Percentiles rank a stretch among this genome's conserved stretches.
Evolutionary conservation across 768 basidiomycete genomes (phyloP).

Genomic region (Tricholoma saponaceum): DNA sequence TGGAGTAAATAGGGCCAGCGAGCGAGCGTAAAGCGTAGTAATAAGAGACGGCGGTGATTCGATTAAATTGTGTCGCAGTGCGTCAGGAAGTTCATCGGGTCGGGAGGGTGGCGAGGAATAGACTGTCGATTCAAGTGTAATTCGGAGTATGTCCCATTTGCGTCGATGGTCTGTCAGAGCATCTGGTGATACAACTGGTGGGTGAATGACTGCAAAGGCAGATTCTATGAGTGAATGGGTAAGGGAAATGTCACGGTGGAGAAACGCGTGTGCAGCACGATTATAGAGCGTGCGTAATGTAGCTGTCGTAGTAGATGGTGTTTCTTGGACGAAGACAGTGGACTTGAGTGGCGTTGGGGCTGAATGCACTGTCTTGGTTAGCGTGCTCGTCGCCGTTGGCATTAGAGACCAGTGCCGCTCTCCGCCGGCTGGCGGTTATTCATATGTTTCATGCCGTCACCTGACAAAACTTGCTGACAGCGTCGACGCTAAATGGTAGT

Average conservation of each 20-base stretch:
- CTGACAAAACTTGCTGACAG: not conserved
- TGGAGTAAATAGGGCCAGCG: slow-evolving; percentile 66
- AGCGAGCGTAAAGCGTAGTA: slow-evolving; percentile 55
- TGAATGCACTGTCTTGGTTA: slow-evolving; percentile 24
- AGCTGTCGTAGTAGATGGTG: slow-evolving; percentile 31
- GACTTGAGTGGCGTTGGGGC: slow-evolving; percentile 34
- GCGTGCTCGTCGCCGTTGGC: slow-evolving; percentile 49
- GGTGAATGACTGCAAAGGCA: slow-evolving; percentile 60
- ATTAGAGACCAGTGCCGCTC: slow-evolving; percentile 20
- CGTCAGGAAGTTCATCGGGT: slow-evolving; percentile 41
- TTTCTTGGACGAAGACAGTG: slow-evolving; percentile 8
- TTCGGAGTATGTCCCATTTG: slow-evolving; percentile 86
- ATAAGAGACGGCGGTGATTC: slow-evolving; percentile 60
- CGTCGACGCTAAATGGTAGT: no score
- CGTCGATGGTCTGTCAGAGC: slow-evolving; percentile 50
- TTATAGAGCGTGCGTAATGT: slow-evolving; percentile 70
- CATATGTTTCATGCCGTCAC: not conserved
- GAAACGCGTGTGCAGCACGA: slow-evolving; percentile 75
- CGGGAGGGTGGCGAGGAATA: slow-evolving; percentile 54
- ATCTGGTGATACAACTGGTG: slow-evolving; percentile 33
- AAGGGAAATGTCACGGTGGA: slow-evolving; percentile 66
- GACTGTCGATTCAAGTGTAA: slow-evolving; percentile 75
- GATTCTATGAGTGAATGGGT: slow-evolving; percentile 63
- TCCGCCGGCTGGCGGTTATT: not conserved
- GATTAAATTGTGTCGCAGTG: slow-evolving; percentile 47